Evolutionary conservation across 257 asterid genomes (phyloP).

Genomic region (Echium plantagineum): DNA sequence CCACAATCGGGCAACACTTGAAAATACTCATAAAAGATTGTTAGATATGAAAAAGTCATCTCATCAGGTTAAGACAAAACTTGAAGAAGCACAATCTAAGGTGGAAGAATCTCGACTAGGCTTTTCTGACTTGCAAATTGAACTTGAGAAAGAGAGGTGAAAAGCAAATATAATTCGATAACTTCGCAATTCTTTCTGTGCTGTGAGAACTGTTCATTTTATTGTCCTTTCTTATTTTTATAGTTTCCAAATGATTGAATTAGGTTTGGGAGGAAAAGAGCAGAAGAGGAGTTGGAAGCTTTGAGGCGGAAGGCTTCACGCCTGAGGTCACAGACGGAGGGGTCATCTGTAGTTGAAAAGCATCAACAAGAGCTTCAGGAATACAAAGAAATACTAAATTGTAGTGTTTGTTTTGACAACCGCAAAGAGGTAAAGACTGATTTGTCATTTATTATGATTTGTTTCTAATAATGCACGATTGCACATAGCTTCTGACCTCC

Average conservation of each 20-base stretch:
- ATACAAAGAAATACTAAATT: conserved; percentile 81
- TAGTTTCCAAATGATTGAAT: neutral
- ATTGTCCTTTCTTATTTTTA: conserved; percentile 1
- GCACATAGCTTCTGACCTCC: neutral
- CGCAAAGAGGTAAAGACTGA: conserved; percentile 65
- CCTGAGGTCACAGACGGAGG: conserved; percentile 47
- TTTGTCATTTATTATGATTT: neutral
- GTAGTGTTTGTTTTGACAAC: conserved; percentile 81
- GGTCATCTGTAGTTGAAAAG: conserved; percentile 60
- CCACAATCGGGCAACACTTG: conserved; percentile 37
- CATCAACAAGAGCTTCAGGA: conserved; percentile 71
- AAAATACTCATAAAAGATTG: conserved; percentile 48
- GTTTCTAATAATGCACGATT: neutral
- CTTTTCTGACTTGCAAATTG: conserved; percentile 73
- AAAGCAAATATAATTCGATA: neutral
- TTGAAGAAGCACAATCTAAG: conserved; percentile 65
- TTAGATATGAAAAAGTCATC: conserved; percentile 48
- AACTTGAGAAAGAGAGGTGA: conserved; percentile 85
- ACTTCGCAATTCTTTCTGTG: neutral
- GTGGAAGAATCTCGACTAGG: conserved; percentile 46
- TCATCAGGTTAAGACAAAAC: conserved; percentile 36
- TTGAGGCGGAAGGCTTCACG: conserved; percentile 52
- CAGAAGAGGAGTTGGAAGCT: conserved; percentile 72
- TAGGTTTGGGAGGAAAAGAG: conserved; percentile 82
- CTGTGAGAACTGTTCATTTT: neutral